Evolutionary conservation across 805 yeast genomes (phyloP), one percentile per base, ranked within the genome.

Genomic region (Candida dendrica): DNA sequence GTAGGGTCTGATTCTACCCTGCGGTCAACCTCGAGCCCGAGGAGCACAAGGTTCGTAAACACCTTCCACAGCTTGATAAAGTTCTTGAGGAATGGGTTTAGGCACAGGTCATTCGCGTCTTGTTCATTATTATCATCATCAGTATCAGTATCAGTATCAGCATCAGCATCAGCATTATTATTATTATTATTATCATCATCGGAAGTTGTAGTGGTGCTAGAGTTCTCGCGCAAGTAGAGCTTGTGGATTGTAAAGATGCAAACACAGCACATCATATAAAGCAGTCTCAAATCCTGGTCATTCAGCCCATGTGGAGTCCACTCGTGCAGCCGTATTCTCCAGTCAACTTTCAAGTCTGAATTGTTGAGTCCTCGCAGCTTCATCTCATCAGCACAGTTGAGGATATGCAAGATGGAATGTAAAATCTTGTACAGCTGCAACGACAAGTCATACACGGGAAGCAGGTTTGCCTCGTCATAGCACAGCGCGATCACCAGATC

Each of bases 21-120:
- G 46, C 81, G 58, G 51, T 77, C 83, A 29, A 77, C 69, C 50
- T 80, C 84, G 6, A 84, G 59, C 0, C 87, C 86, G 7, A 78
- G 59, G 9, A 75, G 58, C 1, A 84, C 69, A 3, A 79, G 68
- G 44, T 71, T 71, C 2, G 89, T 80, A 50, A 78, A 76, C 34
- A 75, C 70, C 50, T 81, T 79, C 91, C 93, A 84, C 6, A 77
- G 53, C 37, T 75, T 74, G 9, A 81, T 61, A 45, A 79, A 73
- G 37, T 70, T 66, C 17, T 74, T 73, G 37, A 78, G 53, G 51
- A 80, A 84, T 17, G 93, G 93, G 51, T 81, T 81, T 39, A 75
- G 47, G 17, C 72, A 67, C 6, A 74, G 52, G 45, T 70, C 72
- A 38, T 63, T 62, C 10, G 56, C 57, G n/a, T n/a, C n/a, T 15